phyloP scores from a whole-genome alignment of 2,329 filamentous ascomycete species.

The Davidsoniella virescens region DNA sequence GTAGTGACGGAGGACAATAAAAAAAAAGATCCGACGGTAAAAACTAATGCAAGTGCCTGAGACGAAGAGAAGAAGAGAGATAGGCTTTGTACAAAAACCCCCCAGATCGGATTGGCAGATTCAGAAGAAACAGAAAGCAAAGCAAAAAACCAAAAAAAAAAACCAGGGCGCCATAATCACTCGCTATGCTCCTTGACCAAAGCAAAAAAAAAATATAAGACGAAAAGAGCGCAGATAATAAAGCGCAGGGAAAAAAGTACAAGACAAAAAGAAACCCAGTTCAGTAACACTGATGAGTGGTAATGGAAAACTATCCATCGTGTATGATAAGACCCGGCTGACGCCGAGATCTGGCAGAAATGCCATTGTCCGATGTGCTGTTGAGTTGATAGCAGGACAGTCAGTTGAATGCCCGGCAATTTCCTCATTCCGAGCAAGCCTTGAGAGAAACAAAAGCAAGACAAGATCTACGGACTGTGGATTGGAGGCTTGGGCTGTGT shows the following conservation, averaged over 20 bases:
- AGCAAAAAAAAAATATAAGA: slow-evolving; percentile 14
- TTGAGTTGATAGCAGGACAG: too few relatives aligned
- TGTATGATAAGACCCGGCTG: too few relatives aligned
- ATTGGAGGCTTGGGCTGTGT: slow-evolving; percentile 4
- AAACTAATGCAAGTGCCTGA: too few relatives aligned
- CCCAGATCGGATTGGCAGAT: background rate
- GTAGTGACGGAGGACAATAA: background rate
- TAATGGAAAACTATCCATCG: too few relatives aligned
- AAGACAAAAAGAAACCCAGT: slow-evolving; percentile 6
- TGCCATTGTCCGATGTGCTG: too few relatives aligned
- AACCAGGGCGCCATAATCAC: slow-evolving; percentile 17
- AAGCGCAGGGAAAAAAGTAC: slow-evolving; percentile 15
- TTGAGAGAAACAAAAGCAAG: background rate
- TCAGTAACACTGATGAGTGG: too few relatives aligned
- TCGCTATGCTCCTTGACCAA: slow-evolving; percentile 26
- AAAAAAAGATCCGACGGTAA: background rate
- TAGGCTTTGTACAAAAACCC: slow-evolving; percentile 2
- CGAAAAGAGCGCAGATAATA: slow-evolving; percentile 16
- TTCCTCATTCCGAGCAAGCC: too few relatives aligned
- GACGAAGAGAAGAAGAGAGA: background rate
- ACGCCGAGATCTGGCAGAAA: too few relatives aligned
- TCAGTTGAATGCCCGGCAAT: too few relatives aligned
- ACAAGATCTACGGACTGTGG: background rate
- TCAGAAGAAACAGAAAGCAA: slow-evolving; percentile 10
- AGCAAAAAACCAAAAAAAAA: slow-evolving; percentile 2